Evolutionary conservation across 148 eudicot genomes (phyloP).

Genomic region (Camellia japonica): DNA sequence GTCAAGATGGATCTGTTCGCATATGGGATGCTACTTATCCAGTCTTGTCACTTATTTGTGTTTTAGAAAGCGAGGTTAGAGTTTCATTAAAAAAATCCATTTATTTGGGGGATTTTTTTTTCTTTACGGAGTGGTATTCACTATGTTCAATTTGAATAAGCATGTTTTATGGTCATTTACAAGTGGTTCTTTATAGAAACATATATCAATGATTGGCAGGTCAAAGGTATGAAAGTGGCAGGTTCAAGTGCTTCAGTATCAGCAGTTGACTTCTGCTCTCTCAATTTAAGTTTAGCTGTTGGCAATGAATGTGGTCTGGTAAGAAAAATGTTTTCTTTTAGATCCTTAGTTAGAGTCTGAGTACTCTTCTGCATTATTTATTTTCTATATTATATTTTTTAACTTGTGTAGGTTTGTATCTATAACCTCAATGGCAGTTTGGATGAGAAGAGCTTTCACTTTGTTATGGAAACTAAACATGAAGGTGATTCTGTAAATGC

Average conservation of each 20-base stretch:
- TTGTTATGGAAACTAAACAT: conserved; percentile 40
- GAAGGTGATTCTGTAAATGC: conserved; percentile 43
- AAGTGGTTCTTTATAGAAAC: too few species aligned
- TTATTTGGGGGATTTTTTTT: not conserved
- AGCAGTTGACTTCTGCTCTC: conserved; percentile 50
- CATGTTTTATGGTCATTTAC: not conserved
- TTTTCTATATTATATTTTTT: conserved; percentile 11
- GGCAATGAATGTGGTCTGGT: conserved; percentile 72
- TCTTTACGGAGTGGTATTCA: not conserved
- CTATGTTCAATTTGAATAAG: not conserved
- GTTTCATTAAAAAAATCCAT: not conserved
- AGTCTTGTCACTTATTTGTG: conserved; percentile 42
- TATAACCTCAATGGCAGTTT: conserved; percentile 40
- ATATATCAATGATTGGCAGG: conserved; percentile 27
- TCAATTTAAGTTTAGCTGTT: conserved; percentile 57
- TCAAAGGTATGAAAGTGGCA: conserved; percentile 38
- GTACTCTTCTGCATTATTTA: conserved; percentile 1
- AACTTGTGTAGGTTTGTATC: conserved; percentile 47
- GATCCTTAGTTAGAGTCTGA: not conserved
- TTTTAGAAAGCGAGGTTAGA: conserved; percentile 50
- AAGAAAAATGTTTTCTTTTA: conserved; percentile 24
- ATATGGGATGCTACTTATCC: conserved; percentile 71
- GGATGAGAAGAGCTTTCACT: conserved; percentile 43
- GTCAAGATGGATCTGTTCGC: conserved; percentile 70
- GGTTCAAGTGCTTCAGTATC: conserved; percentile 52